Evolutionary conservation across 148 eudicot species (phyloP).

Genomic region (Cornus florida): DNA sequence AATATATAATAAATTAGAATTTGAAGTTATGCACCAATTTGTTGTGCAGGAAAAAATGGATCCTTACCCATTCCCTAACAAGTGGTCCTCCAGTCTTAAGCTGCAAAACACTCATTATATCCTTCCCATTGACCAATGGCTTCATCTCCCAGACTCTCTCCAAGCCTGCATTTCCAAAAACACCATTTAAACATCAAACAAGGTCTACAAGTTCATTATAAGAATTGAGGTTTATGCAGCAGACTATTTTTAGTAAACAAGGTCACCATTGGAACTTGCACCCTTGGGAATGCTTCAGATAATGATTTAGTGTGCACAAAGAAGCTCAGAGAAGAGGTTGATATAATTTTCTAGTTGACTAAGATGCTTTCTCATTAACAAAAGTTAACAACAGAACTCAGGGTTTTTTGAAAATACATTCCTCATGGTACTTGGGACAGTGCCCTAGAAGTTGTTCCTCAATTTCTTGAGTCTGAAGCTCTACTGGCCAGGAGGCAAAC

Average conservation of each 20-base stretch:
- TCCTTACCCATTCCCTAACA: constrained; percentile 71
- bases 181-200: background rate
- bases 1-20: background rate
- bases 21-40: background rate
- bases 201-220: background rate
- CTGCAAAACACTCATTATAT: constrained; percentile 70
- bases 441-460: too few relatives aligned
- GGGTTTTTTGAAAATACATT: too few relatives aligned
- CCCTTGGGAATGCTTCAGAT: too few relatives aligned
- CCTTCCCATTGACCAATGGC: constrained; percentile 76
- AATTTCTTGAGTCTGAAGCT: too few relatives aligned
- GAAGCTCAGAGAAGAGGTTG: too few relatives aligned
- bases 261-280: background rate
- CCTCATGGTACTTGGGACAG: too few relatives aligned
- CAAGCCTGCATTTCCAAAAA: constrained; percentile 44
- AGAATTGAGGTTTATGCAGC: background rate
- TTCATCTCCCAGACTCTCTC: constrained; percentile 77
- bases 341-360: too few relatives aligned
- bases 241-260: background rate
- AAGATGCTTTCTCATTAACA: too few relatives aligned
- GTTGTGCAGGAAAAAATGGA: background rate
- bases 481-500: too few relatives aligned
- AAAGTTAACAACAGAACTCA: too few relatives aligned
- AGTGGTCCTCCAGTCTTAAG: constrained; percentile 76
- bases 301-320: too few relatives aligned